Evolutionary conservation across 2,329 filamentous ascomycete species (phyloP).

Genomic region (Alternaria metachromatica): DNA sequence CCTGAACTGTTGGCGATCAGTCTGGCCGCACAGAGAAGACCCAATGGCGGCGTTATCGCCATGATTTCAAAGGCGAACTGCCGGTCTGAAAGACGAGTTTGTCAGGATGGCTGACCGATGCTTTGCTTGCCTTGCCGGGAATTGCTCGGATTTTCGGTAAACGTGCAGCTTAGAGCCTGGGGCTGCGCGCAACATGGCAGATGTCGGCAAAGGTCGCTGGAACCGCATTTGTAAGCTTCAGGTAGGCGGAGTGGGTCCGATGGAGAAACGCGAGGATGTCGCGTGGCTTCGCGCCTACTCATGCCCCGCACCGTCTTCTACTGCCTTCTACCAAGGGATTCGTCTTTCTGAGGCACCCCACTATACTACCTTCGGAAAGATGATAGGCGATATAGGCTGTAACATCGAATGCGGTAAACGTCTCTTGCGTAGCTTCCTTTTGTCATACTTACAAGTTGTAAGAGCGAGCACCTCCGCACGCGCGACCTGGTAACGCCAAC

Average conservation of each 20-base stretch:
- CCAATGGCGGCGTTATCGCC: not conserved
- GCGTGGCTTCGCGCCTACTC: conserved; percentile 5
- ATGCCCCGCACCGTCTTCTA: conserved; percentile 7
- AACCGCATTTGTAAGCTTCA: conserved; percentile 12
- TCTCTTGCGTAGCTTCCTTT: not conserved
- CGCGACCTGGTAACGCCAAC: not conserved
- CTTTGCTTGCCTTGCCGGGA: not conserved
- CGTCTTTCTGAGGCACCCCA: not conserved
- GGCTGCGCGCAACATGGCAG: not conserved
- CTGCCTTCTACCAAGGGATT: not conserved
- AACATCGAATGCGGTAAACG: not conserved
- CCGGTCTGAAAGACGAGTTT: not conserved
- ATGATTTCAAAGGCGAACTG: not conserved
- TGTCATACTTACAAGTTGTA: not conserved
- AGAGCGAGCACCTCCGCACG: not conserved
- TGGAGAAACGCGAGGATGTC: conserved; percentile 1
- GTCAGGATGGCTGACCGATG: not conserved
- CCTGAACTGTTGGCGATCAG: not conserved
- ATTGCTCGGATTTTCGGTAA: not conserved
- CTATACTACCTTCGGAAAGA: not conserved
- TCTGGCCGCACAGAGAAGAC: not conserved
- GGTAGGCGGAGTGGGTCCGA: conserved; percentile 3
- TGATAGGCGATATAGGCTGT: not conserved
- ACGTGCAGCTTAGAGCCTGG: not conserved
- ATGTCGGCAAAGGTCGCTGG: not conserved